Evolutionary conservation across 768 basidiomycete genomes (phyloP).

Genomic region (Crucibulum laeve): DNA sequence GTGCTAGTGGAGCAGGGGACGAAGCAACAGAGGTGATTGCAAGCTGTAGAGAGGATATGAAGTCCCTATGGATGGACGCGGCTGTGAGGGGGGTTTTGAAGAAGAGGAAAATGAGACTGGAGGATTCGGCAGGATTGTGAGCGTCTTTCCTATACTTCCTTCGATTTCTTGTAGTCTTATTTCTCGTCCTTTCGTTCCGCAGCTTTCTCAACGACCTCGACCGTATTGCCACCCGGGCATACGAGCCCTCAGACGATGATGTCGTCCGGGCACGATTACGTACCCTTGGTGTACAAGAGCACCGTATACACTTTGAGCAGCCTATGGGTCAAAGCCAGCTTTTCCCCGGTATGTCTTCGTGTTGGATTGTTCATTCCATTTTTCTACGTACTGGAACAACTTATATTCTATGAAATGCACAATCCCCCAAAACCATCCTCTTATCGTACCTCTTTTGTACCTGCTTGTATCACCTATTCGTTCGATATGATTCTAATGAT

Average conservation of each 20-base stretch:
- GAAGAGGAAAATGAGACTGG: neutral
- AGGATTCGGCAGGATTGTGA: neutral
- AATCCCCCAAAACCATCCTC: too few species aligned
- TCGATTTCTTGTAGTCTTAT: neutral
- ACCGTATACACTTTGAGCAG: too few species aligned
- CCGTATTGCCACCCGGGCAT: neutral
- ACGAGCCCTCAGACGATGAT: neutral
- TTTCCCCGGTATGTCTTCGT: too few species aligned
- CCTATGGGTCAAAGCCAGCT: too few species aligned
- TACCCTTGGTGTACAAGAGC: neutral
- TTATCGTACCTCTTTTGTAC: too few species aligned
- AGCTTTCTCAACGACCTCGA: neutral
- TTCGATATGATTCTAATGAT: too few species aligned
- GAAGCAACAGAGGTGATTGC: slow-evolving; percentile 49
- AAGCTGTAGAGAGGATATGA: slow-evolving; percentile 40
- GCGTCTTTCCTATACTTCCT: neutral
- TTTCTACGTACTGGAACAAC: too few species aligned
- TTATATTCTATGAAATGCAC: too few species aligned
- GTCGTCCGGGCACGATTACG: neutral
- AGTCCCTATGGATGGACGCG: neutral
- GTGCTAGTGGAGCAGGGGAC: slow-evolving; percentile 12
- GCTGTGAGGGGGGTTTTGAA: neutral
- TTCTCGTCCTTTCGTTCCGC: neutral
- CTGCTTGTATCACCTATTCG: too few species aligned
- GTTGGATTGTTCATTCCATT: too few species aligned